These are phyloP conservation scores for Pseudogymnoascus sp. DNA, from an alignment of 2,329 filamentous ascomycete genomes.

Conservation along the genomic window DNA sequence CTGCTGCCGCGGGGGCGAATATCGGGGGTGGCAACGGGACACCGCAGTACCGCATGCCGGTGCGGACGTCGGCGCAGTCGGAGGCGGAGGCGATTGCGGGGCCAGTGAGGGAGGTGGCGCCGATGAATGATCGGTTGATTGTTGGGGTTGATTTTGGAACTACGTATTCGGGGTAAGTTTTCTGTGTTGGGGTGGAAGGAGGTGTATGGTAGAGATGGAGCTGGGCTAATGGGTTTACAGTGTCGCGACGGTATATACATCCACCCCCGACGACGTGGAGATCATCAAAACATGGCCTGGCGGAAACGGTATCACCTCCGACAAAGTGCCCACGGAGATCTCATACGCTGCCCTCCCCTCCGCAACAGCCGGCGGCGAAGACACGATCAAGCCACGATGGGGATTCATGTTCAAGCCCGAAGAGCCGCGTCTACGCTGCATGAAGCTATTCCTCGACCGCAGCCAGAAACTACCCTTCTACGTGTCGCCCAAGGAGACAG, in stretches of 20 bases:
- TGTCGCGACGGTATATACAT: constrained; percentile 67
- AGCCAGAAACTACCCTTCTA: constrained; percentile 76
- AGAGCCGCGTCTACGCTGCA: constrained; percentile 68
- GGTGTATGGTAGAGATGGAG: neutral
- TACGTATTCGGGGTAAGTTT: constrained; percentile 67
- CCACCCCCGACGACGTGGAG: constrained; percentile 70
- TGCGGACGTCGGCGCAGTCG: neutral
- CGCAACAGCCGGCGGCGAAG: constrained; percentile 30
- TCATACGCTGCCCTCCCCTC: constrained; percentile 48
- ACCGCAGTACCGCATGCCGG: neutral
- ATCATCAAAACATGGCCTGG: constrained; percentile 83
- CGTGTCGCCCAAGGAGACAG: constrained; percentile 69
- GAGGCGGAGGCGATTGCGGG: constrained; percentile 51
- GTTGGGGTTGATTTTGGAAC: constrained; percentile 79
- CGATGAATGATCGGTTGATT: constrained; percentile 57
- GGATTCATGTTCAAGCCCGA: constrained; percentile 77
- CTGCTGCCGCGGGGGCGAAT: constrained; percentile 25
- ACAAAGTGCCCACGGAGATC: constrained; percentile 79
- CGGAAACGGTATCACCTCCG: constrained; percentile 77
- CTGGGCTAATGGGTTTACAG: constrained; percentile 31
- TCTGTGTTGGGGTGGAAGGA: neutral
- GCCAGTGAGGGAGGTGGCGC: constrained; percentile 46
- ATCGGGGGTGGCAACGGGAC: neutral
- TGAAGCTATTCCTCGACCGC: constrained; percentile 77
- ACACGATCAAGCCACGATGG: constrained; percentile 51